Evolutionary conservation across 331 rosid species (phyloP), one percentile per base, ranked within the genome.

Genomic region (Ulmus americana): DNA sequence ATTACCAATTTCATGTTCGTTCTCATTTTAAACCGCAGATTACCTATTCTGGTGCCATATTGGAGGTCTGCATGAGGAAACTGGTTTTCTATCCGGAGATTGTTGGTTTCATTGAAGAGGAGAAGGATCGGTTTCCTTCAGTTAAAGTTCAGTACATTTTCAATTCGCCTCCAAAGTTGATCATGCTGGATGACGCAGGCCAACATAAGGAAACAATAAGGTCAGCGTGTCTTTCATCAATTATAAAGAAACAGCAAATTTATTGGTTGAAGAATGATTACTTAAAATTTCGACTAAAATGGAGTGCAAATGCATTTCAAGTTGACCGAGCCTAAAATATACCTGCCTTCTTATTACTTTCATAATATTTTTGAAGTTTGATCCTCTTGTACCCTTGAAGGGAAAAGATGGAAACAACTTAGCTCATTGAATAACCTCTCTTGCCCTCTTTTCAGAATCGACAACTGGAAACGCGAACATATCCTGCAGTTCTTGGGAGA

Each of bases 1-100:
- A 28, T 2, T 28, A 28, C 35, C 2, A 28, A 28, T 28, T 28
- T 28, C 35, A 28, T 28, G 35, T 28, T 28, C 35, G 35, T 28
- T 28, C 35, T 28, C 35, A 47, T 56, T 11, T 70, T 11, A 62
- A 13, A 57, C 69, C 78, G 59, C 84, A 91, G 97, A 57, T 92
- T 45, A 80, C 84, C 3, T 92, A 92, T 80, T 68, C 95, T 14
- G 97, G 97, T 65, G 95, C 91, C 28, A 28, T 86, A 50, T 62
- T 92, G 66, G 97, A 92, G 76, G 98, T 89, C 67, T 92, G 98
- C 88, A 83, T 89, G 98, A 79, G 95, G 80, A 89, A 92, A 68
- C 86, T 92, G 67, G 95, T 86, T 45, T 92, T 92, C 85, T 89
- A 92, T 77, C 98, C 97, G 8, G 97, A 92, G 71, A 71, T 92